Evolutionary conservation across 306 rosid genomes (phyloP), one percentile per base, ranked within the genome.

Genomic region (Purshia tridentata): DNA sequence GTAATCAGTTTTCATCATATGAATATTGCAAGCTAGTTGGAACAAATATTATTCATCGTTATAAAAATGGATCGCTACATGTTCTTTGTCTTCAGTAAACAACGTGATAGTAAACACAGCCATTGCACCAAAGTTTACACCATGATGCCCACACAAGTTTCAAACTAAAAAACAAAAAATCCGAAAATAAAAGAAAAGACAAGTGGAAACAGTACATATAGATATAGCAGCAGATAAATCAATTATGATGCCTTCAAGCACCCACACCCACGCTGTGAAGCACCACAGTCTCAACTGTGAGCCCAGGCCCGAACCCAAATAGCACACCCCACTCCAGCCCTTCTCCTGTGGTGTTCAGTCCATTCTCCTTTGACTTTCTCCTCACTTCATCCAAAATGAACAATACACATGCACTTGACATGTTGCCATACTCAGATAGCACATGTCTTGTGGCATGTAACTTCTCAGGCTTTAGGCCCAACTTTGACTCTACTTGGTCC

Each of bases 351-450:
- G 90, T 88, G 48, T 75, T 79, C 0, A 76, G 78, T 66, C 92
- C 88, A 22, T 82, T 52, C 66, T 75, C 67, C 0, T 14, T 46
- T 0, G 90, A 88, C 65, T 76, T 83, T 74, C 16, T 85, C 60
- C 97, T 82, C 88, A 91, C 88, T 44, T 88, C 84, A 57, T 91
- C 88, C 76, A 88, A 66, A 53, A 91, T 85, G 55, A 91, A 91
- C 12, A 88, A 18, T 11, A 91, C 94, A 61, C 90, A 88, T 2
- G 97, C 97, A 59, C 97, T 88, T 8, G 94, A 85, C 97, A 88
- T 88, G 78, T 91, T 91, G 0, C 92, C 94, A 35, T 74, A 88
- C 8, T 87, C 90, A 5, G 88, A 83, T 1, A 88, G 79, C 8
- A 91, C 82, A 1, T 91, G 82, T 4, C 89, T 82, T 2, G 92